Percentiles rank a stretch among this genome's conserved stretches.
Evolutionary conservation across 352 stramenopile species (phyloP).

Genomic region (Globisporangium paddicum): DNA sequence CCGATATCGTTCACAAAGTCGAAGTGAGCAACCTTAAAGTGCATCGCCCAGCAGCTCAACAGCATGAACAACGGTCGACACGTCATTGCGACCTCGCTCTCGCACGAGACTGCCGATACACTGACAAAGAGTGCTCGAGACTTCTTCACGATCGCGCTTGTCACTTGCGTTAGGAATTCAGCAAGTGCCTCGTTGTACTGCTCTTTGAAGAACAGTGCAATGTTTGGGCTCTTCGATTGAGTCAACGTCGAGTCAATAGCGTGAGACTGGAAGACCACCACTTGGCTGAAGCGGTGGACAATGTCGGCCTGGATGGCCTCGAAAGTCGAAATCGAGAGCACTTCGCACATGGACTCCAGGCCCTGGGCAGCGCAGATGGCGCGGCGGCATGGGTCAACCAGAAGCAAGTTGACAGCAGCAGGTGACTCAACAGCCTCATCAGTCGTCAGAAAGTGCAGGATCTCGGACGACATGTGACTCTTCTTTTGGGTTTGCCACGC

Average conservation of each 20-base stretch:
- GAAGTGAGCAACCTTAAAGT: slow-evolving; percentile 38
- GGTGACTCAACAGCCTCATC: slow-evolving; percentile 24
- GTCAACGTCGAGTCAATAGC: neutral
- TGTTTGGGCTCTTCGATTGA: slow-evolving; percentile 6
- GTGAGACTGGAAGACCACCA: slow-evolving; percentile 34
- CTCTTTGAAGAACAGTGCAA: slow-evolving; percentile 29
- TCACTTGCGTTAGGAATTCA: slow-evolving; percentile 30
- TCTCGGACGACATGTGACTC: slow-evolving; percentile 17
- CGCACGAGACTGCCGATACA: neutral
- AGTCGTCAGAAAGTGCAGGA: slow-evolving; percentile 28
- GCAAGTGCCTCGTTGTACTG: slow-evolving; percentile 26
- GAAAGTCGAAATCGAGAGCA: slow-evolving; percentile 36
- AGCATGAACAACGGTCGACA: slow-evolving; percentile 20
- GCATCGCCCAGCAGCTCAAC: slow-evolving; percentile 34
- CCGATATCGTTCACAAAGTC: slow-evolving; percentile 48
- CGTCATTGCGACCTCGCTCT: neutral
- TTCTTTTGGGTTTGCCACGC: neutral
- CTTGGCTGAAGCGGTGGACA: slow-evolving; percentile 42
- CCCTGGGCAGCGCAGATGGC: slow-evolving; percentile 35
- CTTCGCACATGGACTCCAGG: slow-evolving; percentile 37
- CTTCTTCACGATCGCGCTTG: slow-evolving; percentile 31
- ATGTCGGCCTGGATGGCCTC: slow-evolving; percentile 50
- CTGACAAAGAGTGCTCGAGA: slow-evolving; percentile 6
- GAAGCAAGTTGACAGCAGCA: slow-evolving; percentile 17
- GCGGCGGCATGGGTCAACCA: slow-evolving; percentile 50